Conservation (phyloP, 257 asterid species). For the Salvia splendens region DNA sequence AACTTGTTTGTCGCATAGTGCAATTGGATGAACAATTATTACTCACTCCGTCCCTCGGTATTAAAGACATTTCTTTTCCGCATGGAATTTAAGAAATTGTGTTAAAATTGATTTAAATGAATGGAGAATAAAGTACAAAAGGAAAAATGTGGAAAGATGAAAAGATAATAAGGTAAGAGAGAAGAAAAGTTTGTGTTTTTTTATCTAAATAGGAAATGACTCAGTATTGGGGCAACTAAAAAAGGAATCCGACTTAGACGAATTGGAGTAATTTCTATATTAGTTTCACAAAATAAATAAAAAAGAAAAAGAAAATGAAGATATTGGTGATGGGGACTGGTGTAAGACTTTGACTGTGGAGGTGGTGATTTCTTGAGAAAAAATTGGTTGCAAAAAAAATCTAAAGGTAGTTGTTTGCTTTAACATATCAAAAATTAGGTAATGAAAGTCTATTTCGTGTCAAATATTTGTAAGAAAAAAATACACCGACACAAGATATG, state of each 20-base stretch:
- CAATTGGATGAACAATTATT: constrained; percentile 23
- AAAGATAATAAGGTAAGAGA: too few species aligned
- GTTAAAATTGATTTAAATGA: too few species aligned
- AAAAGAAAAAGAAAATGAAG: background rate
- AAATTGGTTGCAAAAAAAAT: constrained; percentile 7
- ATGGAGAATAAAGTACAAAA: too few species aligned
- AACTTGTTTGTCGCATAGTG: constrained; percentile 18
- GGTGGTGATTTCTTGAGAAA: constrained; percentile 23
- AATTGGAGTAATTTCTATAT: background rate
- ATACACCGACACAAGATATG: constrained; percentile 9
- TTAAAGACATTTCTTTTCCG: too few species aligned
- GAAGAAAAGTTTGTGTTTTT: too few species aligned
- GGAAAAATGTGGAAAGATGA: too few species aligned
- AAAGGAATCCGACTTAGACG: too few species aligned
- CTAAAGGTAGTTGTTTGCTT: constrained; percentile 24
- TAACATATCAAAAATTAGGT: constrained; percentile 26
- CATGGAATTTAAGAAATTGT: too few species aligned
- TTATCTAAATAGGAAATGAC: too few species aligned
- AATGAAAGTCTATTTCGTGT: background rate
- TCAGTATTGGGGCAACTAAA: too few species aligned
- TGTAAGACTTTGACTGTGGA: constrained; percentile 28
- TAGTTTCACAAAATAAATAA: constrained; percentile 6
- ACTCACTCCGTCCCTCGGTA: too few species aligned
- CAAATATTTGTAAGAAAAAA: constrained; percentile 11
- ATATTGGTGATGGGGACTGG: constrained; percentile 29